A percentile compares a stretch with the other conserved stretches of the same genome.
Evolutionary conservation across 768 basidiomycete species (phyloP).

Genomic region (Amanita rimosa): DNA sequence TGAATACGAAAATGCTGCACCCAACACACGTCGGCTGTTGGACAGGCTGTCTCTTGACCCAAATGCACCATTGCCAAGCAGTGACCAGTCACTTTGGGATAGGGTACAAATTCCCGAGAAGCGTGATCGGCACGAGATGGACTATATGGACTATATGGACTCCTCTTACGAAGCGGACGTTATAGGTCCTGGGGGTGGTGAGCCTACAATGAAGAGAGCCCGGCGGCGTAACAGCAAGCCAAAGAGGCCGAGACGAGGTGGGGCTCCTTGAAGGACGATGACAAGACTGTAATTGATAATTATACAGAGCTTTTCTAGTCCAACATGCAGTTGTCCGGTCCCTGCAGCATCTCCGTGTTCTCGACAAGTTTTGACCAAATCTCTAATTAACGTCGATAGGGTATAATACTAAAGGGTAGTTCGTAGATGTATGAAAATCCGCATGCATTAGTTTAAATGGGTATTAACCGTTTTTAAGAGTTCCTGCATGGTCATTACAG

Average conservation of each 20-base stretch:
- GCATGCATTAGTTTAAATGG: background rate
- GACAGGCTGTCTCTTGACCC: constrained; percentile 1
- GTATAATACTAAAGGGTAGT: constrained; percentile 5
- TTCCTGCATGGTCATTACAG: background rate
- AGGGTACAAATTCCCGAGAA: constrained; percentile 28
- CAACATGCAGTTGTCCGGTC: background rate
- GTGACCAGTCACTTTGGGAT: constrained; percentile 13
- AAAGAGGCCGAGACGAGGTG: constrained; percentile 15
- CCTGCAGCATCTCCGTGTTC: background rate
- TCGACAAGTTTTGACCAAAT: background rate
- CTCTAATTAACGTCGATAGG: background rate
- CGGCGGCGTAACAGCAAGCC: constrained; percentile 18
- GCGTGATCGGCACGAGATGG: constrained; percentile 20
- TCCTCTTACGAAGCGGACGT: constrained; percentile 16
- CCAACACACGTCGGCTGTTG: background rate
- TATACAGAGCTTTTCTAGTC: background rate
- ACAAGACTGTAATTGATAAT: background rate
- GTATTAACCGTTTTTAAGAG: constrained; percentile 4
- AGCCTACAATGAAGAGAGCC: constrained; percentile 15
- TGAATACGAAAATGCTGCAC: background rate
- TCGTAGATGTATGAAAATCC: constrained; percentile 1
- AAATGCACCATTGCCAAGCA: background rate
- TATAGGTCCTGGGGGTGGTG: constrained; percentile 13
- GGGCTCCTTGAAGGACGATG: constrained; percentile 1
- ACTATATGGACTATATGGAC: constrained; percentile 11